Base-by-base conservation (phyloP, 805 yeast genomes). In the Candida qinlingensis region DNA sequence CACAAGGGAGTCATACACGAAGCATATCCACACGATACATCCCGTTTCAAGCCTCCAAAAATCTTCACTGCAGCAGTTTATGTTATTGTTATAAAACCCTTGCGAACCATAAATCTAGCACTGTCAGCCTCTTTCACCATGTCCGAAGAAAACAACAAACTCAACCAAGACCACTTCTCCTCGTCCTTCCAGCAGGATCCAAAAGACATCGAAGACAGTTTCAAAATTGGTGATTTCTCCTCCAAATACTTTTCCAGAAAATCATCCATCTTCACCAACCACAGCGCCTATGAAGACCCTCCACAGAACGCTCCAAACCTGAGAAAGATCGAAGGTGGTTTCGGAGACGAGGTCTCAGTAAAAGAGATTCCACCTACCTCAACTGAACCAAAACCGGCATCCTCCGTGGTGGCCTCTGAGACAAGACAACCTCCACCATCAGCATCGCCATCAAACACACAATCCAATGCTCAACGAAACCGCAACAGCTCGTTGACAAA, bases 171-270 rank as follows among this genome's bases (percentile, higher is more conserved):
- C 3, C 37, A 47, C 1, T 49, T 49, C n/a, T 46, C 52, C 10
- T 19, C 37, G 25, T 48, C 57, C 1, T 31, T 52, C 12, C 42
- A 52, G 11, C 45, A 31, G 6, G 49, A 48, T 3, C 34, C n/a
- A 3, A 47, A 46, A 3, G 52, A 47, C 13, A 9, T 55, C 7
- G 58, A 52, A 3, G 59, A 57, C 30, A 50, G 46, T 25, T 62
- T 61, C 52, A 54, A 53, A 12, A 56, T 54, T 25, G 65, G 66
- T 9, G 65, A 62, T 49, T 62, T 61, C 46, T 60, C 64, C 28
- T 53, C 66, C 12, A 62, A 60, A 50, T 57, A 55, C 35, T 51
- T 61, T 31, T 52, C 56, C 5, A 51, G 63, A 46, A 50, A 49
- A 12, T 44, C 51, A 7, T 56, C 63, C 1, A 39, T 46, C 7